Base-by-base conservation (phyloP, 2,329 filamentous ascomycete genomes). In the Clonostachys solani region DNA sequence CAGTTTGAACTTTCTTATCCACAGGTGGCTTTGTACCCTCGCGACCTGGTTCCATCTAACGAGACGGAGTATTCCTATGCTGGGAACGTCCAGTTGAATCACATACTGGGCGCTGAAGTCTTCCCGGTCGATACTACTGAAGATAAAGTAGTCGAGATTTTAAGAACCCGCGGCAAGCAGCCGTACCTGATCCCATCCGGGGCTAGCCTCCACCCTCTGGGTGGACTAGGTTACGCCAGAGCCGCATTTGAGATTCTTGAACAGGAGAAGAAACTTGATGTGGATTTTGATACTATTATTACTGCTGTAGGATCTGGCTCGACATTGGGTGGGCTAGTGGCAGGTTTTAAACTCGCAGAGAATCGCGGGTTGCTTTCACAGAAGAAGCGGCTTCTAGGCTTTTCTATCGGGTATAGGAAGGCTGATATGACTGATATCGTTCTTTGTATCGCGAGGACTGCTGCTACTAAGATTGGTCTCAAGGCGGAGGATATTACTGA, bases 101-200 rank as follows among this genome's bases (percentile, higher is more conserved):
- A 19, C 8, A 50, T 55, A 12, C 53, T 55, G n/a, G 53, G 51
- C 5, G 53, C 52, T 1, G 48, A 54, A 40, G 48, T 47, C 6
- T 51, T 50, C 41, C 47, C 49, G 4, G 38, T 45, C 6, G 49
- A 45, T 16, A 38, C 46, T 6, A 33, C 40, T 16, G 36, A 44
- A 7, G 47, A 49, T 1, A 23, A 44, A 1, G 47, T 37, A 6
- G 4, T 51, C 12, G 6, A 18, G 5, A 9, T 18, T 3, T 38
- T 51, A 10, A 33, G 64, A 43, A 60, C 49, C 0, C 58, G 60
- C 4, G 81, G 78, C 0, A 71, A 71, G n/a, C 80, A 75, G 54
- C 78, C 81, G 0, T 86, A 85, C 54, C 80, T 79, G 54, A 84
- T 86, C 47, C 82, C 83, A 1, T 78, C 81, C 0, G 83, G 82